Conservation (phyloP, 2,329 filamentous ascomycete species). For the Colletotrichum sp. region DNA sequence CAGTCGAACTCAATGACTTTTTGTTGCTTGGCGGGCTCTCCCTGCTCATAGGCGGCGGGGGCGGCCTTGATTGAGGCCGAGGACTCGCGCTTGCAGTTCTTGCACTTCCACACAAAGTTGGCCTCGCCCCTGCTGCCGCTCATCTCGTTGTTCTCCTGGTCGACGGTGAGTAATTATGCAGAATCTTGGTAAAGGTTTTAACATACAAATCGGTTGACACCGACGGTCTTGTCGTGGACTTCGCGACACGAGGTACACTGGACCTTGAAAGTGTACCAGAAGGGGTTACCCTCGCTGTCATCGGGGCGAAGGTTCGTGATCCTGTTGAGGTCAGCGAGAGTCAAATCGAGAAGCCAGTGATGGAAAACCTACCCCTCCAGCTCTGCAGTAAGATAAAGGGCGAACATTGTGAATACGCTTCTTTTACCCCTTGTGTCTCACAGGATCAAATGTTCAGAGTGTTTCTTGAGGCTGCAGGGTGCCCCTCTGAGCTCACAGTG, state of each 20-base stretch:
- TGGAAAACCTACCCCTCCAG: constrained; percentile 63
- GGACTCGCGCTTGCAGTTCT: constrained; percentile 94
- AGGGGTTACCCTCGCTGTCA: constrained; percentile 81
- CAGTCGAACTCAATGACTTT: constrained; percentile 93
- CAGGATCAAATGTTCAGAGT: not conserved
- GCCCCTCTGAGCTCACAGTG: not conserved
- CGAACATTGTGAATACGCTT: constrained; percentile 57
- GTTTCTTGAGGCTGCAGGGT: not conserved
- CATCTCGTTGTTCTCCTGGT: constrained; percentile 85
- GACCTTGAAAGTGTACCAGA: constrained; percentile 98
- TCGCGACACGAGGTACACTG: constrained; percentile 98
- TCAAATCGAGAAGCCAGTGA: not conserved
- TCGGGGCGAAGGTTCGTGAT: constrained; percentile 88
- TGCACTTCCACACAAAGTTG: constrained; percentile 99
- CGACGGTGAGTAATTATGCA: not conserved
- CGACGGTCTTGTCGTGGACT: constrained; percentile 84
- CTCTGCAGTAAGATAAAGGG: constrained; percentile 71
- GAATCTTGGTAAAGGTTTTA: not conserved
- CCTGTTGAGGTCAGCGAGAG: constrained; percentile 48
- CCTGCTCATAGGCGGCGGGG: constrained; percentile 73
- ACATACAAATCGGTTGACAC: constrained; percentile 86
- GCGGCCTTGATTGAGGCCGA: constrained; percentile 82
- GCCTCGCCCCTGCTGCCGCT: constrained; percentile 94
- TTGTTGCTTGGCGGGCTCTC: constrained; percentile 74
- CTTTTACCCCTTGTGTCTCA: not conserved